phyloP scores from a whole-genome alignment of 2,329 filamentous ascomycete genomes.

The Cladosporium cucumerinum region DNA sequence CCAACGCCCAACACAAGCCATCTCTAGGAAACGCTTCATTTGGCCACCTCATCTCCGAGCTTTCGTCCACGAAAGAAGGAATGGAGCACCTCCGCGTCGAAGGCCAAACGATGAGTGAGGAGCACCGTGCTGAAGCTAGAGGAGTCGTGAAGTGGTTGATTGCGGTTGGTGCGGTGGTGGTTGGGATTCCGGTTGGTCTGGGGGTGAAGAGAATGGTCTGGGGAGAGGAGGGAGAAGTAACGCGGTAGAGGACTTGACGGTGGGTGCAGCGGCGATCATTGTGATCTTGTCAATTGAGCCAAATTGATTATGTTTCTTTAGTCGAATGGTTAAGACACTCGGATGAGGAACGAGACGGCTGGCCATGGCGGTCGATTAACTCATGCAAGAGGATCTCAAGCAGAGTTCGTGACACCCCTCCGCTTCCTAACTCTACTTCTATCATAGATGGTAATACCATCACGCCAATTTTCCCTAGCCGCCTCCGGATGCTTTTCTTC shows the following conservation, averaged over 20 bases:
- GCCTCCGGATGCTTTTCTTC: background rate
- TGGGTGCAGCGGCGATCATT: background rate
- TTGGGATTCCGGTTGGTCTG: constrained; percentile 16
- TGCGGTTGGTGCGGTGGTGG: constrained; percentile 20
- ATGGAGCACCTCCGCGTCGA: constrained; percentile 28
- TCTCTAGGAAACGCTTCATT: constrained; percentile 29
- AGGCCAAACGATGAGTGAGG: constrained; percentile 29
- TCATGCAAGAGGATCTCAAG: background rate
- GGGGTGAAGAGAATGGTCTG: constrained; percentile 6
- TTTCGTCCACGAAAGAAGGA: constrained; percentile 29
- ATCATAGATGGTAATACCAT: background rate
- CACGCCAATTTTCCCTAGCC: background rate
- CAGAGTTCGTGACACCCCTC: background rate
- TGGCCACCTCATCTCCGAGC: constrained; percentile 29
- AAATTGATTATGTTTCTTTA: background rate
- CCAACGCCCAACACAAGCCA: constrained; percentile 28
- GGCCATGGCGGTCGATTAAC: background rate
- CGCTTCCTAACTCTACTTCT: background rate
- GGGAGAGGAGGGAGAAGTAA: background rate
- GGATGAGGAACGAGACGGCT: background rate
- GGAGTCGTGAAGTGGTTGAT: constrained; percentile 23
- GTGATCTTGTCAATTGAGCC: background rate
- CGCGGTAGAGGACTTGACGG: background rate
- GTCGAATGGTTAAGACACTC: background rate
- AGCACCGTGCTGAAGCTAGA: constrained; percentile 25